Evolutionary conservation across 805 yeast species (phyloP).

Genomic region (Barnettozyma salicaria): DNA sequence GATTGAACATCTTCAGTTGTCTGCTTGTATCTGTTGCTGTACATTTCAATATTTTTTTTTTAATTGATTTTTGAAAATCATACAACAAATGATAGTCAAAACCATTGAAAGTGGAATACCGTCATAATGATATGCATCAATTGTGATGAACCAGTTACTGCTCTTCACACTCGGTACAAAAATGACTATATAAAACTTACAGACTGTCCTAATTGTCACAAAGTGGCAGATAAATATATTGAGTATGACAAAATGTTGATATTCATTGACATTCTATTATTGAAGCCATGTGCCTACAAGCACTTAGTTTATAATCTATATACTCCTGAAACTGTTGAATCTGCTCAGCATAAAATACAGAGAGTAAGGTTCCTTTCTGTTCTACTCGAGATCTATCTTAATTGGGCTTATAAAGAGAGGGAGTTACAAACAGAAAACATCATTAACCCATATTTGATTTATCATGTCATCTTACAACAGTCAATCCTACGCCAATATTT

Average conservation of each 20-base stretch:
- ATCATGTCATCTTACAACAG: conserved; percentile 29
- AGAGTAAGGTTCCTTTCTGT: conserved; percentile 57
- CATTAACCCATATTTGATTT: conserved; percentile 22
- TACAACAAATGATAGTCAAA: too few species aligned
- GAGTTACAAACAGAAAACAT: conserved; percentile 27
- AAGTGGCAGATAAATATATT: conserved; percentile 82
- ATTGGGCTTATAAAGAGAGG: conserved; percentile 88
- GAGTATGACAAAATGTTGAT: conserved; percentile 83
- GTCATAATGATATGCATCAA: conserved; percentile 81
- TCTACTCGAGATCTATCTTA: conserved; percentile 81
- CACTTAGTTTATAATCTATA: conserved; percentile 64
- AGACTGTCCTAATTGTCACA: conserved; percentile 64
- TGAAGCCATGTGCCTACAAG: conserved; percentile 83
- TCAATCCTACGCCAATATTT: conserved; percentile 46
- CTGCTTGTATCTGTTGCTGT: neutral
- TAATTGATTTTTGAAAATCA: neutral
- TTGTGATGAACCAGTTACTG: conserved; percentile 61
- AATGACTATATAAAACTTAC: conserved; percentile 76
- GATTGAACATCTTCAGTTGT: conserved; percentile 18
- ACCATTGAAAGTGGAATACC: too few species aligned
- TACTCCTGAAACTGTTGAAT: neutral
- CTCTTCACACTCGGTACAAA: conserved; percentile 67
- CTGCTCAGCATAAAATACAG: conserved; percentile 17
- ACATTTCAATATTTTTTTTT: neutral
- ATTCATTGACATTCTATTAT: conserved; percentile 73